A percentile compares a stretch with the other conserved stretches of the same genome.
These are phyloP conservation scores for Candida nemodendra DNA, from an alignment of 805 yeast genomes.

Conservation along the genomic window DNA sequence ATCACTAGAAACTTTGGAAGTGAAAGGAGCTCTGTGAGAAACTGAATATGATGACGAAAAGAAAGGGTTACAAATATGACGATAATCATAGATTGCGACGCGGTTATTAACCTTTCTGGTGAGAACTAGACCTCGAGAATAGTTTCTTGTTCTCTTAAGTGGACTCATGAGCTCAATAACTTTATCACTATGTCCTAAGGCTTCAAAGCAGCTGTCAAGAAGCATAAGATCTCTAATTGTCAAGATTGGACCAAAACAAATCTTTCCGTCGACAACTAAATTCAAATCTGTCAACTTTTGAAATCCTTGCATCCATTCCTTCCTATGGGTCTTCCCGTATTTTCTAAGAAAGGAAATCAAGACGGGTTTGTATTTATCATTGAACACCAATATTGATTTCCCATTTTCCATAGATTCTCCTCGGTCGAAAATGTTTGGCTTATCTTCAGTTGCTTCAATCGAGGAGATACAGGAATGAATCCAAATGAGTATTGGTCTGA, in stretches of 20 bases:
- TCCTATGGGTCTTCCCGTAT: conserved; percentile 5
- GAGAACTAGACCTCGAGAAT: too few relatives aligned
- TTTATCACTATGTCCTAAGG: conserved; percentile 3
- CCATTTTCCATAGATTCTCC: neutral
- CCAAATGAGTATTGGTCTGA: conserved; percentile 17
- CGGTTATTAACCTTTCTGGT: too few relatives aligned
- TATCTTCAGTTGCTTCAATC: conserved; percentile 1
- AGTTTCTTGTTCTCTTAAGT: too few relatives aligned
- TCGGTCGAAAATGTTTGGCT: conserved; percentile 5
- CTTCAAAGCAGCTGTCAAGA: conserved; percentile 11
- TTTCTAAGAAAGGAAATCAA: conserved; percentile 13
- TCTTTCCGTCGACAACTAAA: conserved; percentile 2
- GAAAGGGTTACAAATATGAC: too few relatives aligned
- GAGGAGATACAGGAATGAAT: conserved; percentile 21
- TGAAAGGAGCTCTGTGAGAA: too few relatives aligned
- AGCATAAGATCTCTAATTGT: conserved; percentile 11
- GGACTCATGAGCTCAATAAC: conserved; percentile 9
- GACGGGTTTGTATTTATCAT: conserved; percentile 17
- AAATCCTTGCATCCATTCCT: conserved; percentile 12
- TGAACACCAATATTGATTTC: conserved; percentile 9
- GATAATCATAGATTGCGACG: too few relatives aligned
- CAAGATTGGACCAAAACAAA: conserved; percentile 13
- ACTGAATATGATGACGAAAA: too few relatives aligned
- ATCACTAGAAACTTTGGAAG: too few relatives aligned
- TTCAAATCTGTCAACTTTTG: conserved; percentile 17